A percentile compares a stretch with the other conserved stretches of the same genome.
These are phyloP conservation scores for Neltuma alba DNA, from an alignment of 306 rosid species.

Conservation along the genomic window DNA sequence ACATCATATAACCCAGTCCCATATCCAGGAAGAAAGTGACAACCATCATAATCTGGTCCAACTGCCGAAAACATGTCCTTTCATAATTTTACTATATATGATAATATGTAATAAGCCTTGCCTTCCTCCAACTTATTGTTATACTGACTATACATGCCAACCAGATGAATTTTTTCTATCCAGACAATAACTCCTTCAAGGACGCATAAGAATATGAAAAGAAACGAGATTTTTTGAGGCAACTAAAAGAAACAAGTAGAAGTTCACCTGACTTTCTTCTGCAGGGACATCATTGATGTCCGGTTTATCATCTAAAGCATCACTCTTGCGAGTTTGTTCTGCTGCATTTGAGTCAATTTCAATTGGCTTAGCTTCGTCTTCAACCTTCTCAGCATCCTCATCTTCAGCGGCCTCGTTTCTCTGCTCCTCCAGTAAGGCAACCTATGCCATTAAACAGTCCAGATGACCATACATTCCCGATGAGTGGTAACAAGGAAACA, in stretches of 20 bases:
- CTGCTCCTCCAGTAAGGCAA: constrained; percentile 93
- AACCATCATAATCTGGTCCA: constrained; percentile 13
- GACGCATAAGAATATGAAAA: constrained; percentile 16
- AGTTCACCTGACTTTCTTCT: constrained; percentile 86
- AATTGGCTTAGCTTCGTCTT: constrained; percentile 61
- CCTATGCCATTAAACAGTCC: constrained; percentile 50
- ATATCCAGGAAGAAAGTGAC: constrained; percentile 9
- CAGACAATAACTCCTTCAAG: background rate
- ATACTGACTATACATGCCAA: background rate
- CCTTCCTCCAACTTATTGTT: background rate
- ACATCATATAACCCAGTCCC: constrained; percentile 11
- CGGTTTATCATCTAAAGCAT: constrained; percentile 74
- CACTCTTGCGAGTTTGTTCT: constrained; percentile 50
- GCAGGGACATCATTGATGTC: constrained; percentile 87
- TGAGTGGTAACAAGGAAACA: constrained; percentile 11
- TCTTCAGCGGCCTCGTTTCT: constrained; percentile 61
- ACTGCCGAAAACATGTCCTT: constrained; percentile 11
- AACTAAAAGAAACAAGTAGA: constrained; percentile 16
- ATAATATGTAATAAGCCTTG: background rate
- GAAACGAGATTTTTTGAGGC: background rate
- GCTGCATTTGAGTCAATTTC: constrained; percentile 54
- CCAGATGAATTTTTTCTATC: constrained; percentile 1
- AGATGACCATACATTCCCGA: constrained; percentile 33
- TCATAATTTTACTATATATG: background rate
- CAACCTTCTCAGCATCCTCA: constrained; percentile 65